Evolutionary conservation across 2,329 filamentous ascomycete species (phyloP), one percentile per base, ranked within the genome.

Genomic region (Verticillium tricorpus): DNA sequence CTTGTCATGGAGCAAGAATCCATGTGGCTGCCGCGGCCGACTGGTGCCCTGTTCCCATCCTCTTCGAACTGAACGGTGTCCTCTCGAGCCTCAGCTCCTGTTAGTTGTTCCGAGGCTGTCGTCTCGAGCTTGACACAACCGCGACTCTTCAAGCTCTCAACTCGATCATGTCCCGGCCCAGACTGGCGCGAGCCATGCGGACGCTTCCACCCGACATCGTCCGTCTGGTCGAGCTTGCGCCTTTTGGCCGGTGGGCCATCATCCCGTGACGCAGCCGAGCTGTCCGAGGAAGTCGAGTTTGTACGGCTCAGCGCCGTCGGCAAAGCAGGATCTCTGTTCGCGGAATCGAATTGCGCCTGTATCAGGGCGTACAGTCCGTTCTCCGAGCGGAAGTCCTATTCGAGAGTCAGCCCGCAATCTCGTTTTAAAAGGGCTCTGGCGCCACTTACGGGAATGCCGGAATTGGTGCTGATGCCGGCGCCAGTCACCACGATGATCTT

Each of bases 391-490:
- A 91, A 91, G 67, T 91, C 88, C 87, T 89, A 65, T 3, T 25
- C 2, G 40, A 52, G n/a, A 8, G 19, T 52, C 19, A 52, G 45
- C n/a, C 17, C 37, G 15, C 17, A 17, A 12, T n/a, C 37, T 40
- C 17, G 15, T 40, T 7, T 45, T 32, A 32, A 9, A 6, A 37
- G 19, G 28, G 19, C n/a, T 5, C 28, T 2, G 19, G n/a, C 11
- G 52, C 14, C 9, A 72, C 82, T 69, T 78, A 91, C 89, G 58
- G 89, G 89, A 70, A 91, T 91, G 61, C 89, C 89, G 65, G 87
- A 90, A 71, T 90, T 91, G 58, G 89, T 91, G 70, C 87, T 90
- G 70, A 91, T 91, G 59, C 89, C 89, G 57, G 89, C 89, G 58
- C 89, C 89, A 0, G 89, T 91, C 35, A 91, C 80, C 22, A 91